phyloP scores from a whole-genome alignment of 805 yeast genomes.

The Sungouiella thailandica region DNA sequence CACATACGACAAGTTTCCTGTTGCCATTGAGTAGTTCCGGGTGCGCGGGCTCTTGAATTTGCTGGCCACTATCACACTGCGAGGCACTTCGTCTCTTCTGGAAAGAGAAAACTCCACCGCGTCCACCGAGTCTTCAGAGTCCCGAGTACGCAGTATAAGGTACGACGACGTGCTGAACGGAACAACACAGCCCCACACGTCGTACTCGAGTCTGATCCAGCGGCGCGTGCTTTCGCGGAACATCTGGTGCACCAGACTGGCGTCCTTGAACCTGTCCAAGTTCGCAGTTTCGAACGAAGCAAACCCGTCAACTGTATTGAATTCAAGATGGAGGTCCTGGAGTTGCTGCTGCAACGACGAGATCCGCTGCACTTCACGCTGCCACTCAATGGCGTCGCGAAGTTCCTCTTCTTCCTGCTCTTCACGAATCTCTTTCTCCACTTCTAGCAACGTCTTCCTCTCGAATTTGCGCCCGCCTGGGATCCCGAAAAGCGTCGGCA shows the following conservation, averaged over 20 bases:
- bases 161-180: slow-evolving; percentile 4
- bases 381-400: slow-evolving; percentile 8
- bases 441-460: slow-evolving; percentile 11
- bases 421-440: slow-evolving; percentile 7
- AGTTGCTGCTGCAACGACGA: slow-evolving; percentile 7
- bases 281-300: slow-evolving; percentile 10
- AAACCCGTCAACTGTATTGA: slow-evolving; percentile 38
- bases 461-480: slow-evolving; percentile 24
- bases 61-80: slow-evolving; percentile 13
- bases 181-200: slow-evolving; percentile 26
- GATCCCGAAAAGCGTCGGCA: slow-evolving; percentile 45
- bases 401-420: slow-evolving; percentile 9
- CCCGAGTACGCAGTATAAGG: slow-evolving; percentile 4
- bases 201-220: slow-evolving; percentile 31
- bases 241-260: slow-evolving; percentile 9
- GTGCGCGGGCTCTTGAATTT: slow-evolving; percentile 17
- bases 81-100: slow-evolving; percentile 10
- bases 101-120: slow-evolving; percentile 3
- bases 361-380: slow-evolving; percentile 9
- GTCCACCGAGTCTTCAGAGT: background rate
- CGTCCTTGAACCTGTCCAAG: slow-evolving; percentile 5
- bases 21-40: background rate
- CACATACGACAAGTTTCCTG: background rate
- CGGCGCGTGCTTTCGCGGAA: slow-evolving; percentile 10
- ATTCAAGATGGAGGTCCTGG: slow-evolving; percentile 19